Evolutionary conservation across 225 moss, liverwort and hornwort species (phyloP).

Genomic region (Pleurozium schreberi): DNA sequence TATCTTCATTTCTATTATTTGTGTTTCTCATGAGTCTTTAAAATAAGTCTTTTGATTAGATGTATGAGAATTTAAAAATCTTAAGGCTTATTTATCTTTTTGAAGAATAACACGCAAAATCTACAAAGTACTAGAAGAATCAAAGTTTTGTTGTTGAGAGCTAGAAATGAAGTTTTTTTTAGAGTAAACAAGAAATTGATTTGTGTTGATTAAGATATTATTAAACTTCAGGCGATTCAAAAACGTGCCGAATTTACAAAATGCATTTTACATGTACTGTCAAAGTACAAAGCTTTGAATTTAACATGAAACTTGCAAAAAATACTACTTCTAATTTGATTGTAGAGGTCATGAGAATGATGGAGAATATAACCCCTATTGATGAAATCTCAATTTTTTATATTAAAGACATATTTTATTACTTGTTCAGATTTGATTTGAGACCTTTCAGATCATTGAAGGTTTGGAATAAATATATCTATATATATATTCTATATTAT

Average conservation of each 20-base stretch:
- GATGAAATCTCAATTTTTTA: fast-evolving
- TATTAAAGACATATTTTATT: neutral
- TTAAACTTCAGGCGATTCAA: neutral
- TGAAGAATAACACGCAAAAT: fast-evolving
- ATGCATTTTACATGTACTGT: neutral
- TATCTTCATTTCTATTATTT: too few relatives aligned
- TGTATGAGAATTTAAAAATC: too few relatives aligned
- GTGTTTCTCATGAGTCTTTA: too few relatives aligned
- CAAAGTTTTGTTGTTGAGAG: neutral
- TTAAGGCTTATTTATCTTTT: neutral
- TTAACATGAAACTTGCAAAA: neutral
- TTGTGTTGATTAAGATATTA: neutral
- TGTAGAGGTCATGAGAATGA: fast-evolving
- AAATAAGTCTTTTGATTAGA: fast-evolving
- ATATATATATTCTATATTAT: too few relatives aligned
- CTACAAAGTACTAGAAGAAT: neutral
- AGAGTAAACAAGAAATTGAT: too few relatives aligned
- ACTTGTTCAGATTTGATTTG: neutral
- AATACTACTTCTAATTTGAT: neutral
- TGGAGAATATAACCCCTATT: neutral
- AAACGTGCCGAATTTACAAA: fast-evolving
- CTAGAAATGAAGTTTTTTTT: neutral
- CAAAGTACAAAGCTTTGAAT: neutral
- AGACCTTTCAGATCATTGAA: neutral
- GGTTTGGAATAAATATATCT: neutral